Conservation (phyloP, 768 basidiomycete species). For the Mycena vulgaris region DNA sequence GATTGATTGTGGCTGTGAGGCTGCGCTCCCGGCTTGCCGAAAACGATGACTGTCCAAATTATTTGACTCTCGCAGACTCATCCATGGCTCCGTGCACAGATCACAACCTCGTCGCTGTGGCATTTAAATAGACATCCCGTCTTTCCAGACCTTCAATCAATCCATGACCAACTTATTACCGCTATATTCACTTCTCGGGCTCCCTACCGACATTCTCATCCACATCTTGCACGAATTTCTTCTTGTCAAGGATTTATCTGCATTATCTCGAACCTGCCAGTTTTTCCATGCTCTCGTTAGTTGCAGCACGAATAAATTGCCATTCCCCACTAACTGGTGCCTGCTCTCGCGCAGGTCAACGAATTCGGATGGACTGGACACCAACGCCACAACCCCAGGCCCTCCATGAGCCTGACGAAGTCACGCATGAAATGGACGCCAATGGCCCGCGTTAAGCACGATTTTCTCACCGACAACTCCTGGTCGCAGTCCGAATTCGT, state of each 20-base stretch:
- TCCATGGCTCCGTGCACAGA: neutral
- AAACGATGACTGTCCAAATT: neutral
- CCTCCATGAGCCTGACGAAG: slow-evolving; percentile 66
- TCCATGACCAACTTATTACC: slow-evolving; percentile 4
- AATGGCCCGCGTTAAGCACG: slow-evolving; percentile 62
- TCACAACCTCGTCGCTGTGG: neutral
- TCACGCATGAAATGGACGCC: slow-evolving; percentile 63
- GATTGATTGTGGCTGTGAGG: neutral
- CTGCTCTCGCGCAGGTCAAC: slow-evolving; percentile 61
- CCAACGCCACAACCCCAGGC: slow-evolving; percentile 65
- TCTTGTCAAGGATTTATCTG: slow-evolving; percentile 57
- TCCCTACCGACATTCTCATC: slow-evolving; percentile 73
- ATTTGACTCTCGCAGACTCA: neutral
- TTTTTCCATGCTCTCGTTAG: slow-evolving; percentile 62
- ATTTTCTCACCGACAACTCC: slow-evolving; percentile 65
- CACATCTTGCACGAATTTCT: slow-evolving; percentile 64
- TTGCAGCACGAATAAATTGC: slow-evolving; percentile 20
- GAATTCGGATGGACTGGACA: slow-evolving; percentile 74
- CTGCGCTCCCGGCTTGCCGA: neutral
- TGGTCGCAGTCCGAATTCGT: slow-evolving; percentile 70
- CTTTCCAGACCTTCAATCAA: neutral
- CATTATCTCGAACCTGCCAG: slow-evolving; percentile 59
- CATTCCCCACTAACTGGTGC: slow-evolving; percentile 12
- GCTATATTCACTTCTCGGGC: slow-evolving; percentile 21
- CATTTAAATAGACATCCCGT: neutral